phyloP scores from a whole-genome alignment of 2,329 filamentous ascomycete genomes.

The Ascochyta rabiei region DNA sequence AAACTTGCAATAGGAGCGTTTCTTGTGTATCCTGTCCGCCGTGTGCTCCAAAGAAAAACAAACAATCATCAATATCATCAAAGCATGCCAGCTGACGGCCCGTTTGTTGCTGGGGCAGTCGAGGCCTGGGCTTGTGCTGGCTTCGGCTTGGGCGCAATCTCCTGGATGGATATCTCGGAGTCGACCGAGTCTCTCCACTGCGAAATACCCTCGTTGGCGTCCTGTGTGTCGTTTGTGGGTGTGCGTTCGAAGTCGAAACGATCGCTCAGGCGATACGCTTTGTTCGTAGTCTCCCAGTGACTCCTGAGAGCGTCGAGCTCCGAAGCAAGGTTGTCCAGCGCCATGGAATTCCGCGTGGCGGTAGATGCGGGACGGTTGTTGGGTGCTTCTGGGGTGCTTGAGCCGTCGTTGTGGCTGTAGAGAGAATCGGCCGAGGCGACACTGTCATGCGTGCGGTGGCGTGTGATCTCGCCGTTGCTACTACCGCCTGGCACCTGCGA shows the following conservation, averaged over 20 bases:
- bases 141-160: slow-evolving; percentile 12
- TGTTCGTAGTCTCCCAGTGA: slow-evolving; percentile 96
- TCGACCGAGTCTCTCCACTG: slow-evolving; percentile 40
- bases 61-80: slow-evolving; percentile 12
- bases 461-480: slow-evolving; percentile 41
- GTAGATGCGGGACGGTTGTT: slow-evolving; percentile 35
- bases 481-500: slow-evolving; percentile 53
- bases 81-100: slow-evolving; percentile 14
- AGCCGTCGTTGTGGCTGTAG: slow-evolving; percentile 51
- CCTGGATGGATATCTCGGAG: slow-evolving; percentile 6
- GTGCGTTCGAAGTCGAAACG: slow-evolving; percentile 81
- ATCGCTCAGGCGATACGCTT: slow-evolving; percentile 89
- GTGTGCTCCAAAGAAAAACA: slow-evolving; percentile 2
- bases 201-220: slow-evolving; percentile 40
- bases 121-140: slow-evolving; percentile 1
- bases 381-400: slow-evolving; percentile 41
- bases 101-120: slow-evolving; percentile 5
- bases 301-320: slow-evolving; percentile 89
- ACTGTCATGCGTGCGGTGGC: slow-evolving; percentile 61
- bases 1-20: background rate
- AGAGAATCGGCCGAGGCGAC: slow-evolving; percentile 64
- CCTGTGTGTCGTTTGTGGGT: slow-evolving; percentile 44
- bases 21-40: slow-evolving; percentile 4
- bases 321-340: slow-evolving; percentile 86
- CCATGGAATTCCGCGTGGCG: slow-evolving; percentile 64